Evolutionary conservation across 805 yeast genomes (phyloP).

Genomic region (Millerozyma miso): DNA sequence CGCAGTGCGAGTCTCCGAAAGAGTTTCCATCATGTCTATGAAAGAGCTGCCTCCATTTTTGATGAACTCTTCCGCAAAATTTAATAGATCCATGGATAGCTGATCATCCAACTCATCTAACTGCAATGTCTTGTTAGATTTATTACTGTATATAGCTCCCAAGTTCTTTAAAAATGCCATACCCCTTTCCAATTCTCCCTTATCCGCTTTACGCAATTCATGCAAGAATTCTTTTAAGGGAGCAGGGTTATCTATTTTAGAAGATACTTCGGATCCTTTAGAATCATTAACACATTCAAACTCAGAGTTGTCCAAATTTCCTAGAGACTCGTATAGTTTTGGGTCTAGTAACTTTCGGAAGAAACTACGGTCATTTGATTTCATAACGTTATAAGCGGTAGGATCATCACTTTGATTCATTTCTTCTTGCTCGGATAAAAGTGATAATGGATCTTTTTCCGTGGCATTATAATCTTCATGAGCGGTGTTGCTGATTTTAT

Average conservation of each 20-base stretch:
- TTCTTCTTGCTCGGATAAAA: neutral
- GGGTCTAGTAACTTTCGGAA: conserved; percentile 25
- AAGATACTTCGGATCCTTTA: conserved; percentile 13
- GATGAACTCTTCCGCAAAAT: conserved; percentile 72
- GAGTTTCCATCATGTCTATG: conserved; percentile 72
- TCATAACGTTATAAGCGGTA: neutral
- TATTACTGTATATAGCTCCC: conserved; percentile 16
- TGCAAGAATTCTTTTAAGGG: conserved; percentile 22
- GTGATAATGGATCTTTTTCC: neutral
- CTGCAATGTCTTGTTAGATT: conserved; percentile 1
- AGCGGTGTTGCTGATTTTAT: neutral
- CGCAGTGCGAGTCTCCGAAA: conserved; percentile 49
- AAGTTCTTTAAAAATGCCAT: conserved; percentile 20
- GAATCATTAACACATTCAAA: conserved; percentile 17
- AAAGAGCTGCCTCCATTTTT: conserved; percentile 75
- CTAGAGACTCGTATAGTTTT: conserved; percentile 22
- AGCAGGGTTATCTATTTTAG: conserved; percentile 22
- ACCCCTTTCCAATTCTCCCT: conserved; percentile 21
- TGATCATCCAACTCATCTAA: conserved; percentile 15
- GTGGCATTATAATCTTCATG: neutral
- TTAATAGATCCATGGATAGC: conserved; percentile 22
- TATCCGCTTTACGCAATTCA: conserved; percentile 23
- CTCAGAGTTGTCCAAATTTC: conserved; percentile 15
- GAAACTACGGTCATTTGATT: conserved; percentile 11
- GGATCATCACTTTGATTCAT: neutral